Evolutionary conservation across 106 monocot species (phyloP).

Genomic region (Cymbidium sinense): DNA sequence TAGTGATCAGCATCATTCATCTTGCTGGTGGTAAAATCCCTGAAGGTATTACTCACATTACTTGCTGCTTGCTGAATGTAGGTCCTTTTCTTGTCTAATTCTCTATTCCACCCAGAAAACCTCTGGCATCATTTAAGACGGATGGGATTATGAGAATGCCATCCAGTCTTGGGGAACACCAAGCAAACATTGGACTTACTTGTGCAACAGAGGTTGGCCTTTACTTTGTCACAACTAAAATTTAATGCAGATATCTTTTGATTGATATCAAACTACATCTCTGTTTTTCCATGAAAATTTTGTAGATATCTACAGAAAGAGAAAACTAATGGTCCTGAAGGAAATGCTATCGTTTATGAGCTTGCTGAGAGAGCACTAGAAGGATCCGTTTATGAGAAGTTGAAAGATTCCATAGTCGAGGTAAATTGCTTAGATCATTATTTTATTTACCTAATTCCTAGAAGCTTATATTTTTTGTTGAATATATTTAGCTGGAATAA

Average conservation of each 20-base stretch:
- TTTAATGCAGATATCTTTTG: background rate
- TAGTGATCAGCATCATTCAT: slow-evolving; percentile 65
- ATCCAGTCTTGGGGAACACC: slow-evolving; percentile 62
- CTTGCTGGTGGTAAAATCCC: slow-evolving; percentile 83
- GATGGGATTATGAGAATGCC: slow-evolving; percentile 71
- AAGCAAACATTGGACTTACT: slow-evolving; percentile 74
- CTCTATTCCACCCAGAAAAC: slow-evolving; percentile 41
- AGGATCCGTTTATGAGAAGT: slow-evolving; percentile 38
- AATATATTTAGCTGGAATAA: background rate
- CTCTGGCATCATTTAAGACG: slow-evolving; percentile 84
- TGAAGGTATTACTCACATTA: slow-evolving; percentile 47
- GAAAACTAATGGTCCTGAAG: slow-evolving; percentile 65
- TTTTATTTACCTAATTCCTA: background rate
- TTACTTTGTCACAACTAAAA: background rate
- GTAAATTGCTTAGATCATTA: slow-evolving; percentile 20
- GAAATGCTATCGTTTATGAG: slow-evolving; percentile 71
- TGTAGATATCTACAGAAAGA: slow-evolving; percentile 82
- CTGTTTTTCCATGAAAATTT: background rate
- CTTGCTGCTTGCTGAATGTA: too few species aligned
- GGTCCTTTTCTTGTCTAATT: background rate
- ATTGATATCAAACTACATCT: background rate
- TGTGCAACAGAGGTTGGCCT: slow-evolving; percentile 77
- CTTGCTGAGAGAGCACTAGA: slow-evolving; percentile 91
- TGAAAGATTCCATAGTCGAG: slow-evolving; percentile 62
- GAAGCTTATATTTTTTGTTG: background rate